Conservation (phyloP, 2,329 filamentous ascomycete species). For the Colletotrichum karsti region DNA sequence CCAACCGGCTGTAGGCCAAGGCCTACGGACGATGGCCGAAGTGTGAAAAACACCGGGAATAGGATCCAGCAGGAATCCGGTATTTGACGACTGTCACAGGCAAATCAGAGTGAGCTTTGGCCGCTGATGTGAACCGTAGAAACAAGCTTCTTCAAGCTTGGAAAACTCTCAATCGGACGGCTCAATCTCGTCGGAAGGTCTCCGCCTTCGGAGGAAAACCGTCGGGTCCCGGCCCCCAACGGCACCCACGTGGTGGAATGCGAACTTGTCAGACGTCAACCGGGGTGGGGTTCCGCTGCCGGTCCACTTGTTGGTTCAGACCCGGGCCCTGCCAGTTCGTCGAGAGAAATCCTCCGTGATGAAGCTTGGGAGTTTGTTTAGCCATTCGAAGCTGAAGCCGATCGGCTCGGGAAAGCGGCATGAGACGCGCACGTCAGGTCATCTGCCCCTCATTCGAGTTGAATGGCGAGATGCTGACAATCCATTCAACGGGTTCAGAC, state of each 20-base stretch:
- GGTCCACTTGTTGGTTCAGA: neutral
- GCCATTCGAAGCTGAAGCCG: neutral
- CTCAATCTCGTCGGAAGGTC: neutral
- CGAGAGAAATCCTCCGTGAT: neutral
- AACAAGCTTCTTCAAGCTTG: neutral
- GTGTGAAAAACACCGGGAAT: neutral
- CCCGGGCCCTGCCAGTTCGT: neutral
- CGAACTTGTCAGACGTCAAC: slow-evolving; percentile 16
- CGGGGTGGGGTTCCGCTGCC: slow-evolving; percentile 3
- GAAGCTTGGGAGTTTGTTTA: no score
- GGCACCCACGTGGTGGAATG: slow-evolving; percentile 15
- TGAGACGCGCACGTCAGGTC: neutral
- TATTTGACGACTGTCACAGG: no score
- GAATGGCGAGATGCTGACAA: no score
- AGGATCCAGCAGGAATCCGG: neutral
- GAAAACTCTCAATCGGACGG: neutral
- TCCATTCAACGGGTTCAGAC: no score
- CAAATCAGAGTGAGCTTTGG: neutral
- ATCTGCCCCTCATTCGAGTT: neutral
- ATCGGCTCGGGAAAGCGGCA: neutral
- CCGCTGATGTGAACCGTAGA: neutral
- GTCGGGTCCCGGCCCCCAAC: neutral
- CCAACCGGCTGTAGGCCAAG: neutral
- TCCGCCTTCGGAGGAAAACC: neutral
- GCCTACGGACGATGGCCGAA: slow-evolving; percentile 8